These are phyloP conservation scores for Antrodiella citrinella DNA, from an alignment of 768 basidiomycete species.

Conservation along the genomic window DNA sequence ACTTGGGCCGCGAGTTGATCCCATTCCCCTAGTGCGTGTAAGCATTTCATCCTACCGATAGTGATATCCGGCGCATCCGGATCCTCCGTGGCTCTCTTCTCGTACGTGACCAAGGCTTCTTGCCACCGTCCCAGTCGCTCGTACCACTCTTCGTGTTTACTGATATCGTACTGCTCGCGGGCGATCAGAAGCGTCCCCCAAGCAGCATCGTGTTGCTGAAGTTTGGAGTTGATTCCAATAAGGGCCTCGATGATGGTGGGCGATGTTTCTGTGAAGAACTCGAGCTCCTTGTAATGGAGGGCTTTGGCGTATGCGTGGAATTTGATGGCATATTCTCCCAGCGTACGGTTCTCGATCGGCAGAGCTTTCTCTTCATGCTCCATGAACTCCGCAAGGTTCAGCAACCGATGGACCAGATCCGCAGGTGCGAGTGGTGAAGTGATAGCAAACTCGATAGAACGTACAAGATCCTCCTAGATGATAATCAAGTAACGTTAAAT, in stretches of 20 bases:
- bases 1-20: constrained; percentile 82
- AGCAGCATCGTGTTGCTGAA: constrained; percentile 96
- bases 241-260: constrained; percentile 88
- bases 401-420: constrained; percentile 82
- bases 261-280: constrained; percentile 90
- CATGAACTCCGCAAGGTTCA: constrained; percentile 97
- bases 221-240: constrained; percentile 91
- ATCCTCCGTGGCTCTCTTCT: constrained; percentile 66
- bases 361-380: constrained; percentile 96
- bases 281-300: constrained; percentile 95
- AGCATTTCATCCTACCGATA: constrained; percentile 89
- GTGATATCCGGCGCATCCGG: constrained; percentile 70
- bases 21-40: constrained; percentile 98
- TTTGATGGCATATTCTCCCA: constrained; percentile 90
- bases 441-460: constrained; percentile 81
- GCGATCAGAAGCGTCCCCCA: constrained; percentile 94
- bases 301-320: constrained; percentile 97
- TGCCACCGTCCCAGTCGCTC: constrained; percentile 95
- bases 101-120: constrained; percentile 81
- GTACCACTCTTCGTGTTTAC: constrained; percentile 97
- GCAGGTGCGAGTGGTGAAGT: constrained; percentile 68
- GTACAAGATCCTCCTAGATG: constrained; percentile 84
- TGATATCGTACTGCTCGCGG: constrained; percentile 80
- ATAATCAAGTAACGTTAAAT: background rate
- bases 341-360: constrained; percentile 86